phyloP scores from a whole-genome alignment of 1,284 basidiomycete species.

The Cryptococcus sp. region DNA sequence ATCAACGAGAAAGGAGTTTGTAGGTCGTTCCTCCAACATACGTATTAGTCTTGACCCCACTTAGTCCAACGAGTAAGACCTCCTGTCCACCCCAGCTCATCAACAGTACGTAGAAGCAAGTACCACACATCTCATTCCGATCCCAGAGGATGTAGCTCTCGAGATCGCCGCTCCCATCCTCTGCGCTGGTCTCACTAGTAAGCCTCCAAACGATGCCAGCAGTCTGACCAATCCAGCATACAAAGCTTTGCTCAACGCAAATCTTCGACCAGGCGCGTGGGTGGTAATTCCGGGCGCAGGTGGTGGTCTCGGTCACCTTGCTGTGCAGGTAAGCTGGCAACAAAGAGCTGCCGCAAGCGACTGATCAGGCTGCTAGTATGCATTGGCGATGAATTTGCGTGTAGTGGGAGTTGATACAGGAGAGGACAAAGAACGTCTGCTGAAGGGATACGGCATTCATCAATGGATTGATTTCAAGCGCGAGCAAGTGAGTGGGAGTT shows the following conservation, averaged over 20 bases:
- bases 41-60: no score
- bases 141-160: background rate
- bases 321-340: background rate
- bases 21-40: background rate
- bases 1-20: background rate
- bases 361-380: background rate
- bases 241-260: background rate
- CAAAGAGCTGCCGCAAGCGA: background rate
- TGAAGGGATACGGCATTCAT: background rate
- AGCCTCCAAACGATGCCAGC: background rate
- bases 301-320: conserved; percentile 1
- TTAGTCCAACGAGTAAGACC: no score
- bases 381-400: background rate
- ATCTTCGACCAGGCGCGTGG: background rate
- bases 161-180: background rate
- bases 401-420: background rate
- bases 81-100: no score
- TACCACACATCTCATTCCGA: background rate
- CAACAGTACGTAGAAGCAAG: background rate
- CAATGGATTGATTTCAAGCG: background rate
- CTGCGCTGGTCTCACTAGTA: background rate
- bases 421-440: background rate
- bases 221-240: background rate
- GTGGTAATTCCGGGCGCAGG: conserved; percentile 1
- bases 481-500: background rate